A percentile compares a stretch with the other conserved stretches of the same genome.
Evolutionary conservation across 2,329 filamentous ascomycete genomes (phyloP).

Genomic region (Aspergillus piperis): DNA sequence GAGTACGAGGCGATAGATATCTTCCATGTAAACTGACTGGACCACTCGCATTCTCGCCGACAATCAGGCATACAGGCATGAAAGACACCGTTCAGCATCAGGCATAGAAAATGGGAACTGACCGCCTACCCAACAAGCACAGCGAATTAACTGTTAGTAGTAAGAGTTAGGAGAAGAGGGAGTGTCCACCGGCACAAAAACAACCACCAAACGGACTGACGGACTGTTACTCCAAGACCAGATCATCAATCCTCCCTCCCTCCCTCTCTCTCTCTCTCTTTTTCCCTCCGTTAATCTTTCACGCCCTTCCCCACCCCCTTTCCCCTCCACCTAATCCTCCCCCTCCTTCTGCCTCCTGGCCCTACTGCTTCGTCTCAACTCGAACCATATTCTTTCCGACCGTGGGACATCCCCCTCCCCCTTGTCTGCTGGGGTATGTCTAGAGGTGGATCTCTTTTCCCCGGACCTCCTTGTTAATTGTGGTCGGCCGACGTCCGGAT

Average conservation of each 20-base stretch:
- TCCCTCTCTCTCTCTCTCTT: background rate
- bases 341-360: background rate
- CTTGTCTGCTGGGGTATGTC: conserved; percentile 2
- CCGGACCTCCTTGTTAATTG: conserved; percentile 2
- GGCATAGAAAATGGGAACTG: too few relatives aligned
- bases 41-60: too few relatives aligned
- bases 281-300: background rate
- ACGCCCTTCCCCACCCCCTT: background rate
- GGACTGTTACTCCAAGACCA: conserved; percentile 7
- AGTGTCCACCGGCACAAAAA: too few relatives aligned
- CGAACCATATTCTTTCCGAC: background rate
- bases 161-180: too few relatives aligned
- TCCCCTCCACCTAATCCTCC: background rate
- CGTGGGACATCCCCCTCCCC: background rate
- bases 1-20: too few relatives aligned
- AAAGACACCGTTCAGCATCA: too few relatives aligned
- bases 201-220: background rate
- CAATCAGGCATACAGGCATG: too few relatives aligned
- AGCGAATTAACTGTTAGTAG: too few relatives aligned
- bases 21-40: too few relatives aligned
- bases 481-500: conserved; percentile 7
- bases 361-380: background rate
- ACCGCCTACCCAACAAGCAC: too few relatives aligned
- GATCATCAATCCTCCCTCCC: background rate
- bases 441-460: conserved; percentile 5